Evolutionary conservation across 1,139 yeast genomes (phyloP).

Genomic region (Maudiozyma humilis): DNA sequence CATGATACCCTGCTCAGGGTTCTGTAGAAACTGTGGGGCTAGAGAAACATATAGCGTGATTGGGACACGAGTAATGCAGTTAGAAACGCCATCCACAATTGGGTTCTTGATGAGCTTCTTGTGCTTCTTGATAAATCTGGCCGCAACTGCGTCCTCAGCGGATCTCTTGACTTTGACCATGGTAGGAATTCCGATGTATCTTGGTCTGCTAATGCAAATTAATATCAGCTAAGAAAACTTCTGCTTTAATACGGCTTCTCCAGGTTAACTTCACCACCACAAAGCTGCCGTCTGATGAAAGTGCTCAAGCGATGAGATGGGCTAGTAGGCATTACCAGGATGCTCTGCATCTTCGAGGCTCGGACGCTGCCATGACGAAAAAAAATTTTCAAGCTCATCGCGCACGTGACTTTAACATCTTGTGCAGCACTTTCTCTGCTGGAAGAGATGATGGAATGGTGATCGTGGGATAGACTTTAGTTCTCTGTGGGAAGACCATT

Average conservation of each 20-base stretch:
- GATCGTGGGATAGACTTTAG: no score
- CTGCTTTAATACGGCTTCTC: no score
- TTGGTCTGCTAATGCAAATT: no score
- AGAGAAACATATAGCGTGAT: slow-evolving; percentile 70
- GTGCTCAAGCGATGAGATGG: neutral
- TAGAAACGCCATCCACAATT: slow-evolving; percentile 25
- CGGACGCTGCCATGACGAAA: neutral
- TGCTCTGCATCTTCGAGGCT: neutral
- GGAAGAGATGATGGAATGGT: no score
- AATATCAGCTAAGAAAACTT: no score
- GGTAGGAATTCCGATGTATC: neutral
- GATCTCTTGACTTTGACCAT: slow-evolving; percentile 22
- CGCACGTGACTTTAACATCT: slow-evolving; percentile 1
- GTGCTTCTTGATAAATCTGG: slow-evolving; percentile 25
- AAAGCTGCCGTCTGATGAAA: no score
- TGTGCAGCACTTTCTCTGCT: no score
- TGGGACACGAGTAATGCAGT: slow-evolving; percentile 37
- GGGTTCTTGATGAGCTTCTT: slow-evolving; percentile 26
- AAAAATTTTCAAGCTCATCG: neutral
- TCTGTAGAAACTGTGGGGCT: slow-evolving; percentile 67
- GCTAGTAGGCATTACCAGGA: neutral
- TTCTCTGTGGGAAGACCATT: no score
- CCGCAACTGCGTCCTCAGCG: slow-evolving; percentile 15
- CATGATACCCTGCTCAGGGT: slow-evolving; percentile 70
- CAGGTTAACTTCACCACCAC: no score